A percentile compares a stretch with the other conserved stretches of the same genome.
Conservation (phyloP, 2,329 filamentous ascomycete genomes). For the Periconia sp. region DNA sequence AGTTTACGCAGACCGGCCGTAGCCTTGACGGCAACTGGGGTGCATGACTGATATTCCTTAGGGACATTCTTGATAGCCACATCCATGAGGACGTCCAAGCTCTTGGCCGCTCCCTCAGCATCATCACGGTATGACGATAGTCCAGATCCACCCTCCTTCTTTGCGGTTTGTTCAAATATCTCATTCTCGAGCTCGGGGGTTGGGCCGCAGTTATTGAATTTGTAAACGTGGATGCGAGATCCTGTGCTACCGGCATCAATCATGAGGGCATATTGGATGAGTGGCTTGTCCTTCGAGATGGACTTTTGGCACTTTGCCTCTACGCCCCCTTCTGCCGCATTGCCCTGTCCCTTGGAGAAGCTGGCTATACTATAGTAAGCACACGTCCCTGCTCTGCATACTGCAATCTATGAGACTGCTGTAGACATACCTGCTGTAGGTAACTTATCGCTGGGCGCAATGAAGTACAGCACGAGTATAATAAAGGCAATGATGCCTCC, state of each 20-base stretch:
- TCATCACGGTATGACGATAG: slow-evolving; percentile 88
- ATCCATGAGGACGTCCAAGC: slow-evolving; percentile 85
- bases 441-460: slow-evolving; percentile 52
- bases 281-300: slow-evolving; percentile 84
- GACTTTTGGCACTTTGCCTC: slow-evolving; percentile 80
- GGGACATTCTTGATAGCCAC: slow-evolving; percentile 85
- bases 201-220: slow-evolving; percentile 97
- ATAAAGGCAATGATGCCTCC: slow-evolving; percentile 65
- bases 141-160: slow-evolving; percentile 76
- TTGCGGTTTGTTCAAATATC: slow-evolving; percentile 91
- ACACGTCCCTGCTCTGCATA: not conserved
- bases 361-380: slow-evolving; percentile 13
- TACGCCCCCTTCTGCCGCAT: slow-evolving; percentile 62
- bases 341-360: slow-evolving; percentile 41
- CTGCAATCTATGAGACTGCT: not conserved
- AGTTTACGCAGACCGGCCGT: slow-evolving; percentile 92
- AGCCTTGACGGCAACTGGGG: slow-evolving; percentile 95
- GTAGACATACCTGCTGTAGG: slow-evolving; percentile 29
- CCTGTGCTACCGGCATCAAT: slow-evolving; percentile 98
- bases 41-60: slow-evolving; percentile 87
- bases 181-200: slow-evolving; percentile 95
- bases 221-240: slow-evolving; percentile 97
- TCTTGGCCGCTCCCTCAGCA: slow-evolving; percentile 85
- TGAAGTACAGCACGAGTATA: slow-evolving; percentile 63
- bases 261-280: slow-evolving; percentile 98